Base-by-base conservation (phyloP, 495 filamentous ascomycete genomes). In the Aspergillus heteromorphus region DNA sequence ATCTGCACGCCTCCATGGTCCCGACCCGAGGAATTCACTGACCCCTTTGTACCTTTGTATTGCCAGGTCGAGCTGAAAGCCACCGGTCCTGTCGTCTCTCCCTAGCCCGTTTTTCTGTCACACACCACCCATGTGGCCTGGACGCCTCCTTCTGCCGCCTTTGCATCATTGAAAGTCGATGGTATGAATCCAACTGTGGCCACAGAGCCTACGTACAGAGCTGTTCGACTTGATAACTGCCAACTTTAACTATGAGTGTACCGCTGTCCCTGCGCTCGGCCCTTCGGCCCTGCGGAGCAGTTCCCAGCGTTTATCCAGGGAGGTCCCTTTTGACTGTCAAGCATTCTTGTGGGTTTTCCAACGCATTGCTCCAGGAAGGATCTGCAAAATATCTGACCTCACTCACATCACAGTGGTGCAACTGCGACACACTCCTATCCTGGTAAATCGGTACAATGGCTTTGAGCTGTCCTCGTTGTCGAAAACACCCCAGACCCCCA, bases 251-350 rank as follows among this genome's bases (percentile, higher is more conserved):
- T 40, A 74, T 74, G 71, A 69, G 64, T 64, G 61, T 56, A 17
- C 36, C 64, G 25, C 40, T 63, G 41, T 59, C 65, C 57, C 48
- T 72, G 67, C 64, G 65, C 54, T 65, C 61, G 45, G 67, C 65
- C 19, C 60, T 69, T 50, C 53, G 65, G 48, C 67, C 65, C 31
- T 74, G 69, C 62, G 61, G 65, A 36, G 66, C 56, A 36, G 62
- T 50, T 29, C 49, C 61, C 53, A 56, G 59, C 54, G 48, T 45
- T 21, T 54, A 64, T 54, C 58, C 65, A 56, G 65, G 66, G 57
- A 70, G 58, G 53, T 60, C 49, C 0, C 41, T 64, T 14, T 16
- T 60, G 14, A 29, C 34, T 10, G 14, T 52, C 19, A 63, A 60
- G 47, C 56, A 54, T 13, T 56, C 61, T 36, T 51, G 70, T 73